phyloP scores from a whole-genome alignment of 2,329 filamentous ascomycete species.

The Cordyceps pruinosa region DNA sequence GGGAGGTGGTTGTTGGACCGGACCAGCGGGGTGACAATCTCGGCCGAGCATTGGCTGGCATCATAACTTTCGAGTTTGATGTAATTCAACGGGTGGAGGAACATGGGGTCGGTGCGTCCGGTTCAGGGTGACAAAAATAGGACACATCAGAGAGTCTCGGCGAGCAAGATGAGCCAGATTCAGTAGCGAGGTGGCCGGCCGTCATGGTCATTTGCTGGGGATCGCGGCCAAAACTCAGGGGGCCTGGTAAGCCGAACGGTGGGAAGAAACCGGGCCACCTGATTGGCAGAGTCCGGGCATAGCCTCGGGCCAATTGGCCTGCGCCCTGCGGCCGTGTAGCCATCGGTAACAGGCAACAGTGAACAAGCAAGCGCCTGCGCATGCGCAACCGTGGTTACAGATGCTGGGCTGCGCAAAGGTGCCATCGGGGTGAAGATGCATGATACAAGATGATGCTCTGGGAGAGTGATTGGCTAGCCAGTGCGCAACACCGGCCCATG shows the following conservation, averaged over 20 bases:
- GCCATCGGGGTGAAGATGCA: conserved; percentile 2
- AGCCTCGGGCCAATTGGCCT: conserved; percentile 8
- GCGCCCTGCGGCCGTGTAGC: background rate
- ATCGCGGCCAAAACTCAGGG: background rate
- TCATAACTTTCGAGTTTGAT: background rate
- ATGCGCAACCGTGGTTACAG: background rate
- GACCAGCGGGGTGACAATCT: background rate
- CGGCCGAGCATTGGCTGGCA: background rate
- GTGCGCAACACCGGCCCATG: background rate
- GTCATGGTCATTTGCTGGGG: background rate
- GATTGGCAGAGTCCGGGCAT: background rate
- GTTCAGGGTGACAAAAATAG: conserved; percentile 2
- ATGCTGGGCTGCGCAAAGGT: background rate
- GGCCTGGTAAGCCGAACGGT: no score
- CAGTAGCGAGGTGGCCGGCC: background rate
- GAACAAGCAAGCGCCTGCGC: conserved; percentile 2
- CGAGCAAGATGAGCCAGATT: background rate
- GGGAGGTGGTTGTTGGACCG: background rate
- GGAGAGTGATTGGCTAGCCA: background rate
- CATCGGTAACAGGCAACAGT: background rate
- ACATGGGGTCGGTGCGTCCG: conserved; percentile 4
- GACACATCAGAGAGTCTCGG: background rate
- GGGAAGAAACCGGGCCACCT: background rate
- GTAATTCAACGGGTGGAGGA: background rate
- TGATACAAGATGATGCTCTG: conserved; percentile 9